A percentile compares a stretch with the other conserved stretches of the same genome.
Evolutionary conservation across 305 asterid genomes (phyloP).

Genomic region (Salvia sclarea): DNA sequence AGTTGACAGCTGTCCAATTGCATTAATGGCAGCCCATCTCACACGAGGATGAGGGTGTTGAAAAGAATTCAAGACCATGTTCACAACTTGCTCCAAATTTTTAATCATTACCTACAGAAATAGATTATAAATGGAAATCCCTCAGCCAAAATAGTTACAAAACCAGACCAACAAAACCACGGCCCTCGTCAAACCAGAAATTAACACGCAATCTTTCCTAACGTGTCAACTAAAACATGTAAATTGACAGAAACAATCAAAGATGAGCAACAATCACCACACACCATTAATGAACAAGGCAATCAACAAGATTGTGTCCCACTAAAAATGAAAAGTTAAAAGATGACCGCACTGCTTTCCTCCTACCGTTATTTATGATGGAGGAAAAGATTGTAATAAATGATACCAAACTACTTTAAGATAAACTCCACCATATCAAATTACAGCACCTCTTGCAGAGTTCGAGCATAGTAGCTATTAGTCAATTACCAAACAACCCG

Average conservation of each 20-base stretch:
- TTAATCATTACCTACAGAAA: constrained; percentile 71
- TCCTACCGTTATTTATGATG: neutral
- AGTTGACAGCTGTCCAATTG: constrained; percentile 84
- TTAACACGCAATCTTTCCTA: neutral
- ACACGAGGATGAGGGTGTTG: constrained; percentile 94
- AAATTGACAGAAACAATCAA: neutral
- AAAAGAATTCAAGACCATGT: constrained; percentile 78
- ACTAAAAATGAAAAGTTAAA: neutral
- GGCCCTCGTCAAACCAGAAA: neutral
- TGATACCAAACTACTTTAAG: neutral
- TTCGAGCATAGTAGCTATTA: neutral
- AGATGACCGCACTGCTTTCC: neutral
- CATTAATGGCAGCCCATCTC: constrained; percentile 92
- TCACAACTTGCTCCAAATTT: constrained; percentile 82
- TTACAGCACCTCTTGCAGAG: neutral
- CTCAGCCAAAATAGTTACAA: neutral
- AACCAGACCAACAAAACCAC: constrained; percentile 8
- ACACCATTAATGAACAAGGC: neutral
- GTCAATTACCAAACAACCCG: neutral
- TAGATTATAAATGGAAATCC: neutral
- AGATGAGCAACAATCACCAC: neutral
- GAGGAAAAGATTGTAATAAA: neutral
- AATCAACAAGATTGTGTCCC: neutral
- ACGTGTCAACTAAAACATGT: neutral
- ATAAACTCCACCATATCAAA: neutral